Base-by-base conservation (phyloP, 208 protist genomes). In the Leishmania mexicana region DNA sequence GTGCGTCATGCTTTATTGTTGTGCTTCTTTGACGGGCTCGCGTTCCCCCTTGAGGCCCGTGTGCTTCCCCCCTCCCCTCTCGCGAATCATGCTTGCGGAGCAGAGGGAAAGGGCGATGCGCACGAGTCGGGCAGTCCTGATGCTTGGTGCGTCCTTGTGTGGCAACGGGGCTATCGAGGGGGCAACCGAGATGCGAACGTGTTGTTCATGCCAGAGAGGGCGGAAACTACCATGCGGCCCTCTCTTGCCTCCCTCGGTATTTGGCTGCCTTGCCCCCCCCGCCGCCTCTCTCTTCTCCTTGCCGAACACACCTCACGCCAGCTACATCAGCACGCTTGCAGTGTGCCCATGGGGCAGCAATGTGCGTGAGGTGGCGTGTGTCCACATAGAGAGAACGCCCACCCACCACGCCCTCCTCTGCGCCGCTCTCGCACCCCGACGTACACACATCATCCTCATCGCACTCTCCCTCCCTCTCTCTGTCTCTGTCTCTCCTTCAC, bases 161-260 rank as follows among this genome's bases (percentile, higher is more conserved):
- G 31, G 31, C 62, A 68, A 7, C 31, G 15, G 0, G 31, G 62
- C 10, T 19, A 40, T 24, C 24, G 17, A 19, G 62, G 62, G 62
- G 17, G 62, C 13, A 35, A 6, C 62, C 21, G 31, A 68, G 62
- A 40, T 13, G 31, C 31, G 62, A 68, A 68, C 31, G 28, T 31
- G 31, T 40, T 68, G 62, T 21, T 68, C 62, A 17, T 24, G 2
- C 31, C 3, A 21, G 15, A 40, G 31, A 21, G 13, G 13, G 31
- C 4, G 28, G 15, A 40, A 31, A 24, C 72, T 42, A 31, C n/a
- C 24, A 47, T 47, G 17, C 45, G 42, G 70, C 73, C 51, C 57
- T 54, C 42, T 77, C 53, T 15, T 78, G 24, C 40, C 75, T 65
- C 68, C 49, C 70, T 51, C 70, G 28, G 28, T 19, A n/a, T 67